These are phyloP conservation scores for Oryza brachyantha DNA, from an alignment of 176 grass and related monocot species.

Conservation along the genomic window DNA sequence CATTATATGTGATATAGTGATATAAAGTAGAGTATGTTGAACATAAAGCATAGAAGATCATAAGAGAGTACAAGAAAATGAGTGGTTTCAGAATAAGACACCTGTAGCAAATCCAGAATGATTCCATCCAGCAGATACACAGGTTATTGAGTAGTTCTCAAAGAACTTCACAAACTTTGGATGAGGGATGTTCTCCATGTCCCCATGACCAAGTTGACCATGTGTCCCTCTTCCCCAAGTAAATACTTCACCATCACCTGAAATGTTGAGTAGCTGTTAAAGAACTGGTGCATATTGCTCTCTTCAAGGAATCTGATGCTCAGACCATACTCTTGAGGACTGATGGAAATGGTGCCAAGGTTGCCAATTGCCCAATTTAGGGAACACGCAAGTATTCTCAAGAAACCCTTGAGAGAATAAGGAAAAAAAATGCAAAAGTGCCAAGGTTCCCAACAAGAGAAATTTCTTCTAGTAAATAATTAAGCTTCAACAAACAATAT, in stretches of 20 bases:
- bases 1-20: not conserved
- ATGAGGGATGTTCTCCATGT: slow-evolving; percentile 40
- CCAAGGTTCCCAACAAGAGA: not conserved
- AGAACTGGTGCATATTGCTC: not conserved
- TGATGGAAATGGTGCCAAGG: slow-evolving; percentile 13
- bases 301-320: not conserved
- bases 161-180: slow-evolving; percentile 67
- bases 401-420: not conserved
- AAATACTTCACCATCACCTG: slow-evolving; percentile 74
- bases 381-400: not conserved
- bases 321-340: not conserved
- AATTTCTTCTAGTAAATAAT: not conserved
- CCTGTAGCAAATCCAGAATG: slow-evolving; percentile 98
- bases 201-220: slow-evolving; percentile 86
- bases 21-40: not conserved
- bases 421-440: not conserved
- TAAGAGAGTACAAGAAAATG: not conserved
- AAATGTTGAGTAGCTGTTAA: slow-evolving; percentile 29
- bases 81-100: slow-evolving; percentile 36
- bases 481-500: not conserved
- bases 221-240: slow-evolving; percentile 80
- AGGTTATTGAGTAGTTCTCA: slow-evolving; percentile 55
- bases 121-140: slow-evolving; percentile 92
- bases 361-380: not conserved
- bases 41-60: not conserved